These are phyloP conservation scores for Neurospora sp. DNA, from an alignment of 495 filamentous ascomycete genomes.

Conservation along the genomic window DNA sequence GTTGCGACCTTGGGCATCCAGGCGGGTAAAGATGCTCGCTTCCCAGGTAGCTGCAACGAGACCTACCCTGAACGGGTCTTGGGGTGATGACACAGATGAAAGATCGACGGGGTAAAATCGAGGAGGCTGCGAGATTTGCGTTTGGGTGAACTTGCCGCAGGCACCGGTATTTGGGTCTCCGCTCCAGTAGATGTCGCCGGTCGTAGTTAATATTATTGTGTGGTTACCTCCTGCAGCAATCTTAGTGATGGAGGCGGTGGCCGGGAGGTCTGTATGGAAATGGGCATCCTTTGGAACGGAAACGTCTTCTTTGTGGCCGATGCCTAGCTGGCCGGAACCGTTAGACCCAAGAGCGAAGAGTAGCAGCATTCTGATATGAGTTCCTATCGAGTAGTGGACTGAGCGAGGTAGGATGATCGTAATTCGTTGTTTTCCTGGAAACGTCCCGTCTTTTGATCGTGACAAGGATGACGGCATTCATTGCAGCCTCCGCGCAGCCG, in stretches of 20 bases:
- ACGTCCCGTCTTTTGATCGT: not conserved
- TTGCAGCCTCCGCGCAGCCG: not conserved
- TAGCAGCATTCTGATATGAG: slow-evolving; percentile 22
- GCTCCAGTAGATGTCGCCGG: slow-evolving; percentile 50
- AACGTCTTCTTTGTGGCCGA: slow-evolving; percentile 66
- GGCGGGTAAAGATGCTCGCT: slow-evolving; percentile 47
- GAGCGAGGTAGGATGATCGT: not conserved
- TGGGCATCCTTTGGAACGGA: slow-evolving; percentile 53
- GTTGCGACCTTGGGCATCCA: slow-evolving; percentile 24
- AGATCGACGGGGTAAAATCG: slow-evolving; percentile 14
- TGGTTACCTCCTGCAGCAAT: slow-evolving; percentile 80
- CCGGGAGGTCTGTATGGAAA: slow-evolving; percentile 20
- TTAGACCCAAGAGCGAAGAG: slow-evolving; percentile 90
- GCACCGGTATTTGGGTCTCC: slow-evolving; percentile 51
- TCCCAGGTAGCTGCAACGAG: slow-evolving; percentile 67
- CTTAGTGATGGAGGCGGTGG: slow-evolving; percentile 9
- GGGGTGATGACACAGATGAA: slow-evolving; percentile 7
- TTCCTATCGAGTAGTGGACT: not conserved
- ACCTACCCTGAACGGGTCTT: slow-evolving; percentile 11
- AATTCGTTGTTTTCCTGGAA: not conserved
- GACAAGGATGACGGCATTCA: not conserved
- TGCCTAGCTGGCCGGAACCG: slow-evolving; percentile 74
- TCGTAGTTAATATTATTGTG: slow-evolving; percentile 56
- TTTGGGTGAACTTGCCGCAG: slow-evolving; percentile 29
- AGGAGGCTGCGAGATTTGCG: not conserved